Percentiles rank a stretch among this genome's conserved stretches.
phyloP scores from a whole-genome alignment of 2,329 filamentous ascomycete genomes.

The Tothia fuscella region DNA sequence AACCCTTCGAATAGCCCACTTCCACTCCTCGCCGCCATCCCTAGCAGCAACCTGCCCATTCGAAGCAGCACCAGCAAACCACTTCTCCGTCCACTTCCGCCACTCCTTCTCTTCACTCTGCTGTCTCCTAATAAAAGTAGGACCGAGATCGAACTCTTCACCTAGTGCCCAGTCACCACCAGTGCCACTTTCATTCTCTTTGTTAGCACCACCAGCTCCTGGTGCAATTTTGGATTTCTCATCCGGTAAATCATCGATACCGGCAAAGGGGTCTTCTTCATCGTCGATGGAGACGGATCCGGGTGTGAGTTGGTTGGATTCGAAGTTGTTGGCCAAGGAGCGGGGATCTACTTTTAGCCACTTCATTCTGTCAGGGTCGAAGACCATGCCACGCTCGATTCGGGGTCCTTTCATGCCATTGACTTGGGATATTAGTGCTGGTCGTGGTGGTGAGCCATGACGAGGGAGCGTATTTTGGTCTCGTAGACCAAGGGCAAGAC shows the following conservation, averaged over 20 bases:
- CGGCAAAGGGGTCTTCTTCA: slow-evolving; percentile 88
- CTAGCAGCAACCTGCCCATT: background rate
- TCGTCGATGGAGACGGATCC: slow-evolving; percentile 59
- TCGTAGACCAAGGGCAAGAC: slow-evolving; percentile 1
- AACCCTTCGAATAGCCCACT: slow-evolving; percentile 10
- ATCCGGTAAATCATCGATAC: slow-evolving; percentile 86
- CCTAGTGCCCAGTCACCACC: slow-evolving; percentile 44
- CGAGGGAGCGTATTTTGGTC: slow-evolving; percentile 7
- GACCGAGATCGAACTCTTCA: slow-evolving; percentile 95
- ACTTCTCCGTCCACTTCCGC: slow-evolving; percentile 76
- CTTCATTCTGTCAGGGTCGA: slow-evolving; percentile 93
- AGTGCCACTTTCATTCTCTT: slow-evolving; percentile 6
- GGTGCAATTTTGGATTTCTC: slow-evolving; percentile 23
- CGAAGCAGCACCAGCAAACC: slow-evolving; percentile 34
- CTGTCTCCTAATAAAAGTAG: slow-evolving; percentile 81
- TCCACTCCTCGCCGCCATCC: slow-evolving; percentile 6
- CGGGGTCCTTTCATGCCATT: slow-evolving; percentile 72
- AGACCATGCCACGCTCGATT: slow-evolving; percentile 96
- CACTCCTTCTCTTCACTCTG: slow-evolving; percentile 86
- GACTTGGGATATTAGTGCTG: slow-evolving; percentile 85
- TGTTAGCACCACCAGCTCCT: slow-evolving; percentile 15
- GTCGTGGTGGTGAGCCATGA: slow-evolving; percentile 37
- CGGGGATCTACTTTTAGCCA: slow-evolving; percentile 65
- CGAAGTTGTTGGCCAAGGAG: slow-evolving; percentile 14
- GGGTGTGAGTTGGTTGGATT: slow-evolving; percentile 21